Base-by-base conservation (phyloP, 106 monocot genomes). In the Dendrobium huoshanense region DNA sequence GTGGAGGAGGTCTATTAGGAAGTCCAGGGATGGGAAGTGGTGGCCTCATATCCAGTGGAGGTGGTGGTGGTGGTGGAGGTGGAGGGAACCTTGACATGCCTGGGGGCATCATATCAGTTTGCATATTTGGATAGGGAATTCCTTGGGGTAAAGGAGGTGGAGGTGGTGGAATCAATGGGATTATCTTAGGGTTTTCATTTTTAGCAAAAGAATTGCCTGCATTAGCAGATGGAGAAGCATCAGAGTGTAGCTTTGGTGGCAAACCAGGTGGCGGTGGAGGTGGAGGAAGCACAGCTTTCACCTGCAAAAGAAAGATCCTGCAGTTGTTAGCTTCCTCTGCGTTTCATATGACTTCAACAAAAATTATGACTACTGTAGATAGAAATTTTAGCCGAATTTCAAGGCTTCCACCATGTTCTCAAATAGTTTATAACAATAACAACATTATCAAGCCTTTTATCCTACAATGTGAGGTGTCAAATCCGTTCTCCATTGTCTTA, bases 251-350 rank as follows among this genome's bases (percentile, higher is more conserved):
- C 48, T 83, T 90, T 61, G 85, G 83, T 41, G 85, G 83, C 77
- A 95, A 87, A 25, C 94, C 92, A 84, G 92, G 92, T 61, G 94
- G 93, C 4, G 90, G 92, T 22, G 91, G 96, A 49, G 94, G 94
- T 72, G 90, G 89, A 75, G 90, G 94, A 27, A 84, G 85, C 13
- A 59, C 64, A 81, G 43, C 22, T 79, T 73, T 80, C 54, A 65
- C 86, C 92, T 94, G 89, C 78, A 82, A 82, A 85, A 81, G 33
- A 42, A 61, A 41, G 64, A 48, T 41, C 20, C 75, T 54, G 5
- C 70, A 70, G 4, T 68, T 25, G 5, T 68, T 68, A 68, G 31
- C 48, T 11, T 48, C 48, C 11, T 48, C 48, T 51, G 51, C 37
- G 1, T 37, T 37, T 3, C 37, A 37, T 37, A 37, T 51, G 51